Evolutionary conservation across 768 basidiomycete genomes (phyloP), one percentile per base, ranked within the genome.

Genomic region (Chlorophyllum brunneum): DNA sequence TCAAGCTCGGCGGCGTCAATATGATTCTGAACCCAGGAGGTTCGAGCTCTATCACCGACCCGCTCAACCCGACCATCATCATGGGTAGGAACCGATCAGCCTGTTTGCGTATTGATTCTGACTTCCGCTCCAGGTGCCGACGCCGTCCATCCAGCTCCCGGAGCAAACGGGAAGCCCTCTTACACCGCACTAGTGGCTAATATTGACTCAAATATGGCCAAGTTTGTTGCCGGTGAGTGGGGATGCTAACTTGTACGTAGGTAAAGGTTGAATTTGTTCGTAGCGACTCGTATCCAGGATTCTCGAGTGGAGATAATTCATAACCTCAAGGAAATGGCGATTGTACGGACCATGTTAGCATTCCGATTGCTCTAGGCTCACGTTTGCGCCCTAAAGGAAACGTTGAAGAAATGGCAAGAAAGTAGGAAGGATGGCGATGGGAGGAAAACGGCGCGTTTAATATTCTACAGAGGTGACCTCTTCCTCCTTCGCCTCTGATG

Each of bases 1-100:
- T 85, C 4, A 92, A 92, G 64, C 75, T 92, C 0, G 90, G 89
- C 4, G 91, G 91, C 0, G 83, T 92, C 62, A 92, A 93, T 58
- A 75, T 78, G 0, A 74, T 92, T 20, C 86, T 88, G 0, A 83
- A 88, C 24, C 75, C 82, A 0, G 67, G 40, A 36, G 49, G 30
- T 9, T 29, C 92, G 0, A 79, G 77, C 0, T 87, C 92, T 59
- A 78, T 82, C 0, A 70, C 75, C 31, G 80, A 90, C 0, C 81
- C 80, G 55, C 65, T 91, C 4, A 90, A 83, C 54, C 88, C 88
- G 0, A 88, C 89, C 0, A 81, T 92, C 58, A 69, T 48, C 24
- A 10, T 51, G 15, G 49, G 49, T 51, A 43, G 22, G 11, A 7
- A 15, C 89, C 0, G 86, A 22, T 23, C 13, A 5, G 13, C 23